Base-by-base conservation (phyloP, 148 eudicot species). In the Rhododendron griersonianum region DNA sequence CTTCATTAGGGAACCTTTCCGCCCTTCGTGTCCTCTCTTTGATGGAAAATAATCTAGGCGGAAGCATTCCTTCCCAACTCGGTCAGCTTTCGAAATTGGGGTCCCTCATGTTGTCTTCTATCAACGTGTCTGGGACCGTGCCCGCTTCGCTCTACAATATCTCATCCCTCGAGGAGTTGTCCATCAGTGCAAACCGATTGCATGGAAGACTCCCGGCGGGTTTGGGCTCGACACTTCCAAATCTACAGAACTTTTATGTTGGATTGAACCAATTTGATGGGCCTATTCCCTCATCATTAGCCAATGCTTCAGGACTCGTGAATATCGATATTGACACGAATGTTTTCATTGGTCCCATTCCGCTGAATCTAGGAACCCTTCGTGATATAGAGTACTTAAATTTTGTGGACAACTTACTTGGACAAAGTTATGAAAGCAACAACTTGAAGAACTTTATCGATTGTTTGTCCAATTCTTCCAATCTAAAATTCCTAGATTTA, bases 91-190 rank as follows among this genome's bases (percentile, higher is more conserved):
- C 81, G 7, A 80, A 80, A 0, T 74, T 87, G 55, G 0, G 37
- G 1, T 23, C 23, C 16, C 76, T 87, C 2, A 10, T 1, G 16
- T 37, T 81, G 63, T 55, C 81, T 50, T 80, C 67, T 0, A 87
- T 81, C 55, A 39, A 77, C 1, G 25, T 87, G 14, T 84, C 87
- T 7, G 89, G 89, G 3, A 10, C 19, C 33, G 28, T 84, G 23
- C 89, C 89, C 71, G 35, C 16, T 1, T 35, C 55, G 57, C 65
- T 87, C 11, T 87, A 84, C 50, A 87, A 84, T 65, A 80, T 87
- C 65, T 84, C 89, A 14, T 53, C 84, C 25, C 30, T 87, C 59
- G 45, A 55, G 7, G n/a, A 15, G 16, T 74, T 87, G 11, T 57
- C 63, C 11, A n/a, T 87, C 7, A 41, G 84, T 19, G 35, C 13